phyloP scores from a whole-genome alignment of 768 basidiomycete genomes.

The Suillus plorans region DNA sequence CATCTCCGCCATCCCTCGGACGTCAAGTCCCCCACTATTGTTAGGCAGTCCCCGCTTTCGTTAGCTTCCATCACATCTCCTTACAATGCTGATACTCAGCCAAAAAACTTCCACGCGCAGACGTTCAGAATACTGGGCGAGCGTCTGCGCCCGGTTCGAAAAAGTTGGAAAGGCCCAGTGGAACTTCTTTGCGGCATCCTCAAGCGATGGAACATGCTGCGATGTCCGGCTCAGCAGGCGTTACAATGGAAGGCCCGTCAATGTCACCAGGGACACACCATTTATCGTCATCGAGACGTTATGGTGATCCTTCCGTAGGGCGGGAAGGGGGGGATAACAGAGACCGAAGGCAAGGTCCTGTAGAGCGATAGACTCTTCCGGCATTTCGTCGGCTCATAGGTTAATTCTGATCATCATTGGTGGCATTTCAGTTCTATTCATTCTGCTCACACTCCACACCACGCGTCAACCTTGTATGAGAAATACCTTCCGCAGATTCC shows the following conservation, averaged over 20 bases:
- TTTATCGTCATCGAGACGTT: slow-evolving; percentile 34
- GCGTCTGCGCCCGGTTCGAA: slow-evolving; percentile 66
- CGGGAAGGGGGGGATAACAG: slow-evolving; percentile 36
- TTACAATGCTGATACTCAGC: slow-evolving; percentile 39
- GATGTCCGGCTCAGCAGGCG: slow-evolving; percentile 20
- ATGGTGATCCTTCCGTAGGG: slow-evolving; percentile 34
- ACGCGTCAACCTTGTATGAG: slow-evolving; percentile 10
- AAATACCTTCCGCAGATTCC: slow-evolving; percentile 5
- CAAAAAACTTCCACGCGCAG: slow-evolving; percentile 84
- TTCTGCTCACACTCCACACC: slow-evolving; percentile 18
- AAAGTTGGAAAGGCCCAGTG: slow-evolving; percentile 34
- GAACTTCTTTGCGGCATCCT: slow-evolving; percentile 39
- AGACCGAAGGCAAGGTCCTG: slow-evolving; percentile 30
- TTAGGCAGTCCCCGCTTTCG: slow-evolving; percentile 39
- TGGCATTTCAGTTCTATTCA: slow-evolving; percentile 14
- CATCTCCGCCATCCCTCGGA: slow-evolving; percentile 32
- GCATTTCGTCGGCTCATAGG: slow-evolving; percentile 5
- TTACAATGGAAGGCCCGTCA: slow-evolving; percentile 30
- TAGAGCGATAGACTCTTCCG: slow-evolving; percentile 22
- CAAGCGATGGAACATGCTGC: slow-evolving; percentile 26
- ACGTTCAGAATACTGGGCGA: slow-evolving; percentile 68
- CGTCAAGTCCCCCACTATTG: slow-evolving; percentile 28
- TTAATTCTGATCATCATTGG: slow-evolving; percentile 12
- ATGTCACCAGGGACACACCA: slow-evolving; percentile 33
- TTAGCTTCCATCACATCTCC: slow-evolving; percentile 42